These are phyloP conservation scores for Corymbia citriodora DNA, from an alignment of 441 rosid species.

Conservation along the genomic window DNA sequence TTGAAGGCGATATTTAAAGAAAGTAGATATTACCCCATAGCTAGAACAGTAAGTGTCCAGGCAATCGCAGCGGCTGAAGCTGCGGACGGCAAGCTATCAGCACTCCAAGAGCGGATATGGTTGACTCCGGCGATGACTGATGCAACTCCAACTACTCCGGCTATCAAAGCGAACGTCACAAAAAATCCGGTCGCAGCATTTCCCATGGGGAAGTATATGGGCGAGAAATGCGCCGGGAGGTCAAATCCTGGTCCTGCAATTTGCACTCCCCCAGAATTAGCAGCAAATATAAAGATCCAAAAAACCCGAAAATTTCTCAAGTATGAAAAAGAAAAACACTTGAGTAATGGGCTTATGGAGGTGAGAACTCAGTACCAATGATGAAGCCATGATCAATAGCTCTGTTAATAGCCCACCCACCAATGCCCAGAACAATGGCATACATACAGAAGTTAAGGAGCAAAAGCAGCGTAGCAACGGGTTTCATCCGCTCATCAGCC, in stretches of 20 bases:
- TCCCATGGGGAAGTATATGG: slow-evolving; percentile 90
- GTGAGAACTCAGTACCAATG: slow-evolving; percentile 43
- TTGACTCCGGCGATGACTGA: slow-evolving; percentile 57
- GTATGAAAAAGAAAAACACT: not conserved
- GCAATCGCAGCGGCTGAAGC: slow-evolving; percentile 71
- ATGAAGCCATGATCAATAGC: slow-evolving; percentile 79
- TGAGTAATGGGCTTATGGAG: not conserved
- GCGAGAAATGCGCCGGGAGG: slow-evolving; percentile 91
- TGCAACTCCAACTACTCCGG: slow-evolving; percentile 89
- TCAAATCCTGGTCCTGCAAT: slow-evolving; percentile 49
- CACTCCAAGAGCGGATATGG: slow-evolving; percentile 58
- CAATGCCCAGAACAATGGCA: slow-evolving; percentile 64
- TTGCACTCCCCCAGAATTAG: not conserved
- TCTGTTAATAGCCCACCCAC: slow-evolving; percentile 81
- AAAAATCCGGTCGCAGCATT: slow-evolving; percentile 96
- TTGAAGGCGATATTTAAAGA: not conserved
- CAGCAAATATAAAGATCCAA: not conserved
- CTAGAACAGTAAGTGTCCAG: slow-evolving; percentile 83
- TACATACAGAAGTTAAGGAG: slow-evolving; percentile 79
- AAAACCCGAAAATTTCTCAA: not conserved
- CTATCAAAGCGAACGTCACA: slow-evolving; percentile 66
- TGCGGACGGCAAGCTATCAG: slow-evolving; percentile 61
- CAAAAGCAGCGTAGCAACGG: slow-evolving; percentile 60
- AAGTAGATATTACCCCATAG: slow-evolving; percentile 58
- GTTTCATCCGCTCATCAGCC: slow-evolving; percentile 49